Evolutionary conservation across 306 rosid genomes (phyloP).

Genomic region (Argentina anserina): DNA sequence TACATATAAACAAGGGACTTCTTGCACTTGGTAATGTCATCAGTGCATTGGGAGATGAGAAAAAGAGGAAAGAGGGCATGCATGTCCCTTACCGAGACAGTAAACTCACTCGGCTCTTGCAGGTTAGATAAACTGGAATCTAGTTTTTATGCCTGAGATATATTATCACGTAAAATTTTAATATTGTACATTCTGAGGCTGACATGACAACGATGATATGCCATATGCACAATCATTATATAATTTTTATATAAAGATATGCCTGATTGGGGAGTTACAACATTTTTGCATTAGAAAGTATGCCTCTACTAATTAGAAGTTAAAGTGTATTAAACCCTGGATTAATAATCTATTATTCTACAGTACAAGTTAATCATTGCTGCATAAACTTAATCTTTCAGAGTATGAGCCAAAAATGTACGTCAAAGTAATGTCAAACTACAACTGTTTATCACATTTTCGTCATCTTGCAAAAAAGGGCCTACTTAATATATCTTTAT

Average conservation of each 20-base stretch:
- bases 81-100: conserved; percentile 85
- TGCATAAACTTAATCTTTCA: background rate
- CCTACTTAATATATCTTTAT: background rate
- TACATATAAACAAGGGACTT: conserved; percentile 82
- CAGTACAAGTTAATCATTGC: background rate
- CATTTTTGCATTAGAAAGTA: background rate
- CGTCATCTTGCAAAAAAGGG: background rate
- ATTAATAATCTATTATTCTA: background rate
- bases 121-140: conserved; percentile 48
- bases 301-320: background rate
- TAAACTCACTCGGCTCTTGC: conserved; percentile 88
- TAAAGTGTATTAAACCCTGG: background rate
- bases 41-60: conserved; percentile 82
- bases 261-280: background rate
- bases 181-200: background rate
- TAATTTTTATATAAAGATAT: background rate
- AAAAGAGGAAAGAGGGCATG: conserved; percentile 74
- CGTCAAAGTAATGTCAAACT: background rate
- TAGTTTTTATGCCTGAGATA: conserved; percentile 2
- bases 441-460: background rate
- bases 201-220: background rate
- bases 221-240: background rate
- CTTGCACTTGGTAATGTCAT: conserved; percentile 90
- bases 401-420: background rate
- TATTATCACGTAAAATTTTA: background rate